These are phyloP conservation scores for Haplosporangium sp. DNA, from an alignment of 371 early-diverging fungal genomes.

Conservation along the genomic window DNA sequence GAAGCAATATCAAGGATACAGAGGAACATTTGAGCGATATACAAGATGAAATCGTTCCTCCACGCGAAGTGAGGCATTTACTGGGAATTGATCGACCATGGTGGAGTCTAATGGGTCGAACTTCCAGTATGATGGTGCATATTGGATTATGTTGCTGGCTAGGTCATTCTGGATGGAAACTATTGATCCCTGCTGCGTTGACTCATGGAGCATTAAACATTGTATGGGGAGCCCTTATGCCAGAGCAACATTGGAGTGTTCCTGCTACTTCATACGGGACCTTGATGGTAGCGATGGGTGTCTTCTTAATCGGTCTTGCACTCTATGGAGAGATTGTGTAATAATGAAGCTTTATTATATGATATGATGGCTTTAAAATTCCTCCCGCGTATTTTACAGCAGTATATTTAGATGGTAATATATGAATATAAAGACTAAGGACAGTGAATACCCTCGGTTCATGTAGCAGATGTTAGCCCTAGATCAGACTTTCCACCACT, in stretches of 20 bases:
- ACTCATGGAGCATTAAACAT: slow-evolving; percentile 44
- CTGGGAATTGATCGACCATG: slow-evolving; percentile 54
- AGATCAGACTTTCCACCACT: slow-evolving; percentile 46
- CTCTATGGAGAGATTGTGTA: slow-evolving; percentile 54
- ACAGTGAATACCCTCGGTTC: slow-evolving; percentile 13
- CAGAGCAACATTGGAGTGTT: slow-evolving; percentile 36
- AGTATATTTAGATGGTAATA: neutral
- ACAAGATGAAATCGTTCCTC: slow-evolving; percentile 9
- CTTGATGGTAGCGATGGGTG: slow-evolving; percentile 34
- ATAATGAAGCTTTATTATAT: neutral
- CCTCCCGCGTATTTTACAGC: neutral
- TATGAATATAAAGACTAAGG: slow-evolving; percentile 12
- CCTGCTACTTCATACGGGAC: slow-evolving; percentile 56
- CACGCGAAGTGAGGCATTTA: slow-evolving; percentile 32
- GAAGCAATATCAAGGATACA: neutral
- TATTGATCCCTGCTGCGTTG: slow-evolving; percentile 30
- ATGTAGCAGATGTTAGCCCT: slow-evolving; percentile 30
- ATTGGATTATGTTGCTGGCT: slow-evolving; percentile 52
- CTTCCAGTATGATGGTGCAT: slow-evolving; percentile 57
- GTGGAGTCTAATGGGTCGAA: slow-evolving; percentile 57
- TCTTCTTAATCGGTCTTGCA: slow-evolving; percentile 51
- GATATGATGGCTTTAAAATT: neutral
- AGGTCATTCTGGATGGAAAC: slow-evolving; percentile 27
- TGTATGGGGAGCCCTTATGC: slow-evolving; percentile 50
- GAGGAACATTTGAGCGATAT: neutral